A percentile compares a stretch with the other conserved stretches of the same genome.
Evolutionary conservation across 108 stramenopile genomes (phyloP).

Genomic region (Bacterosira constricta): DNA sequence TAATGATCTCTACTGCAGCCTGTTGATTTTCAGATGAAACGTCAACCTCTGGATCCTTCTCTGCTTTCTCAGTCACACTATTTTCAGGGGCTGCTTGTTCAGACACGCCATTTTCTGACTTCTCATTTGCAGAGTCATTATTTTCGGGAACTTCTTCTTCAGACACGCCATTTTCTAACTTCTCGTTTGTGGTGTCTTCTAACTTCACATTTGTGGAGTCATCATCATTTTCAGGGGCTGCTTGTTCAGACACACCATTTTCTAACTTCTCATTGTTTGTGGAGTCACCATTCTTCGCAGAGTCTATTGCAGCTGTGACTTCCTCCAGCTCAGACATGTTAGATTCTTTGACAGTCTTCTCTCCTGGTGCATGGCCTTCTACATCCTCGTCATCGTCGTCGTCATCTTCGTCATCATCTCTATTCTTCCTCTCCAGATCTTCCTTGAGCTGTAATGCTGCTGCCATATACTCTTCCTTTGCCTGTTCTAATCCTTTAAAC

Average conservation of each 20-base stretch:
- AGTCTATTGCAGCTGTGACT: not conserved
- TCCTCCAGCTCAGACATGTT: not conserved
- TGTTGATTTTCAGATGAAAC: slow-evolving; percentile 3
- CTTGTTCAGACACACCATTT: not conserved
- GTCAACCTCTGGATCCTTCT: slow-evolving; percentile 2
- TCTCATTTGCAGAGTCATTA: too few species aligned
- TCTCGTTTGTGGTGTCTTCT: not conserved
- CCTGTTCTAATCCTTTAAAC: slow-evolving; percentile 59
- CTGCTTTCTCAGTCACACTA: not conserved
- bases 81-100: not conserved
- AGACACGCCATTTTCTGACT: not conserved
- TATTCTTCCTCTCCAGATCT: slow-evolving; percentile 68
- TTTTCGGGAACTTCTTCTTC: slow-evolving; percentile 7
- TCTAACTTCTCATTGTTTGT: not conserved
- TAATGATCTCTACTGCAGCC: not conserved
- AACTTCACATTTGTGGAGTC: slow-evolving; percentile 7
- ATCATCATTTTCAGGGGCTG: not conserved
- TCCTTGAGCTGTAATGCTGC: slow-evolving; percentile 77
- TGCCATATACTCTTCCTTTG: slow-evolving; percentile 80
- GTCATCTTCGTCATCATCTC: slow-evolving; percentile 63
- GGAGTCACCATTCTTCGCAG: not conserved
- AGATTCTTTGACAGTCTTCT: not conserved
- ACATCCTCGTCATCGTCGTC: slow-evolving; percentile 82
- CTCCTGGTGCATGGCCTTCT: slow-evolving; percentile 42
- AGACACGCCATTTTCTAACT: not conserved